Evolutionary conservation across 2,329 filamentous ascomycete genomes (phyloP).

Genomic region (Epichloe sylvatica): DNA sequence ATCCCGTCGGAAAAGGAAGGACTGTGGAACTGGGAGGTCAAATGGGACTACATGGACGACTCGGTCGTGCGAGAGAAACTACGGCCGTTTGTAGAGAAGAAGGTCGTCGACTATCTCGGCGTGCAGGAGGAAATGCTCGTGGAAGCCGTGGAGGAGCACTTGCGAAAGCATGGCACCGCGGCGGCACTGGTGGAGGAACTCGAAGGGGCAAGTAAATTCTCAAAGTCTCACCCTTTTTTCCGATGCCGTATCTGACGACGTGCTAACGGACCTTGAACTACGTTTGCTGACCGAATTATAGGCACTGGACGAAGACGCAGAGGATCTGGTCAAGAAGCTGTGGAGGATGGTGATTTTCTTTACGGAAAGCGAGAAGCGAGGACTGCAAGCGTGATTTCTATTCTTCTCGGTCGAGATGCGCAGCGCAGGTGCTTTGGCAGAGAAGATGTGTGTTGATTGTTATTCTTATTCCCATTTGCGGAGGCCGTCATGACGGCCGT

Average conservation of each 20-base stretch:
- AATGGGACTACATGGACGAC: slow-evolving; percentile 84
- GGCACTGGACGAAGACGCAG: slow-evolving; percentile 88
- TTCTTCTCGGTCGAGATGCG: background rate
- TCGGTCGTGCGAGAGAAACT: slow-evolving; percentile 71
- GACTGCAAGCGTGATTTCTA: slow-evolving; percentile 40
- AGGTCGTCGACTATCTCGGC: slow-evolving; percentile 91
- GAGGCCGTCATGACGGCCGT: background rate
- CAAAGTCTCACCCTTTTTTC: background rate
- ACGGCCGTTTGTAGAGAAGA: slow-evolving; percentile 91
- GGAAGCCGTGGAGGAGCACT: slow-evolving; percentile 78
- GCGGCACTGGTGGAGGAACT: slow-evolving; percentile 71
- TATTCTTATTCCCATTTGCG: background rate
- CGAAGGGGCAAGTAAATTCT: slow-evolving; percentile 55
- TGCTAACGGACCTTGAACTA: background rate
- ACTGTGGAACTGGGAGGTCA: slow-evolving; percentile 82
- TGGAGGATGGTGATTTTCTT: slow-evolving; percentile 99
- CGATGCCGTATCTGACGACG: too few relatives aligned
- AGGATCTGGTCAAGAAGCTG: slow-evolving; percentile 86
- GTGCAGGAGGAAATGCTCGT: slow-evolving; percentile 94
- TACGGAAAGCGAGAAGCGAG: slow-evolving; percentile 83
- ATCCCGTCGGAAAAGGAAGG: slow-evolving; percentile 79
- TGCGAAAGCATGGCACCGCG: slow-evolving; percentile 62
- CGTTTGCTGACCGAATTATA: slow-evolving; percentile 24
- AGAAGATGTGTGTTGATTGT: background rate
- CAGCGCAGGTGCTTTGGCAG: background rate